phyloP scores from a whole-genome alignment of 805 yeast genomes.

The Myxozyma kluyveri region DNA sequence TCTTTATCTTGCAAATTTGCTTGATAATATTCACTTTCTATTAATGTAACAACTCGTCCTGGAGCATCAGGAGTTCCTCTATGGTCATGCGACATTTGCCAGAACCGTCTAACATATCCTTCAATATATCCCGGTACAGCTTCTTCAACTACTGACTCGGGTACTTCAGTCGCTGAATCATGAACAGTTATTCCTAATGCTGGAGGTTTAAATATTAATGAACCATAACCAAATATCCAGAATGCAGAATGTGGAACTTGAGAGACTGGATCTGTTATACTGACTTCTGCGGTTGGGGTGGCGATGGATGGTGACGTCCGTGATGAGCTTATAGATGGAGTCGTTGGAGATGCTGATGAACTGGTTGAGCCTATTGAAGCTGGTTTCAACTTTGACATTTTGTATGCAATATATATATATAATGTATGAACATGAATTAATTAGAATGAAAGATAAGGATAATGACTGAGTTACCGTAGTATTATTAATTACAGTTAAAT shows the following conservation, averaged over 20 bases:
- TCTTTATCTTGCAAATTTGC: slow-evolving; percentile 36
- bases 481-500: too few species aligned
- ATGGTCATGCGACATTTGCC: slow-evolving; percentile 86
- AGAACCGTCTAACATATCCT: slow-evolving; percentile 79
- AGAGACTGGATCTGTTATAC: slow-evolving; percentile 15
- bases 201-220: slow-evolving; percentile 86
- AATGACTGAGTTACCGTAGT: too few species aligned
- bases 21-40: slow-evolving; percentile 50
- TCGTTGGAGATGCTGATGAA: too few species aligned
- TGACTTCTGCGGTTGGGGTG: neutral
- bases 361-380: too few species aligned
- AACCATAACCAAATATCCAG: slow-evolving; percentile 91
- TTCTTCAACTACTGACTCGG: slow-evolving; percentile 69
- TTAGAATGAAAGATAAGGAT: too few species aligned
- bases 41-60: slow-evolving; percentile 83
- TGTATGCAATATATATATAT: too few species aligned
- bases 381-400: too few species aligned
- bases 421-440: too few species aligned
- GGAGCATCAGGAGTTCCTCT: slow-evolving; percentile 84
- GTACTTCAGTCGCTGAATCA: slow-evolving; percentile 86
- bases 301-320: too few species aligned
- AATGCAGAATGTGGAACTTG: slow-evolving; percentile 21
- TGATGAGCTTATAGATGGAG: too few species aligned
- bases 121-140: slow-evolving; percentile 68
- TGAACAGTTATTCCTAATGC: slow-evolving; percentile 77